Conservation (phyloP, 2,329 filamentous ascomycete genomes). For the Lasiodiplodia citricola region DNA sequence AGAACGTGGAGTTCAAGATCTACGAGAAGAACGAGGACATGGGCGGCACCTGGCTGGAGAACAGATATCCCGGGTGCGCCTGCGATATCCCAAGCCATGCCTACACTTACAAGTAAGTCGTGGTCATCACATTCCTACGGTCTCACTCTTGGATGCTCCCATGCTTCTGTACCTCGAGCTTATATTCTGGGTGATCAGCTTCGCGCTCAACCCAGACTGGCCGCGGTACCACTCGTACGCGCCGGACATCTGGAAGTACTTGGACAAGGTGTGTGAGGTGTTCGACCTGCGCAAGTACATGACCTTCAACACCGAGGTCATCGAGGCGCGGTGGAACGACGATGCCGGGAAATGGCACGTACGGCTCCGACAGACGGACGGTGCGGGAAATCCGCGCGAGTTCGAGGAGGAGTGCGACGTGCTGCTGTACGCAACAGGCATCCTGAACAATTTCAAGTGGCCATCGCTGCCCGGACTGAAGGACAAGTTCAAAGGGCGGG, state of each 20-base stretch:
- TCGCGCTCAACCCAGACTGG: slow-evolving; percentile 55
- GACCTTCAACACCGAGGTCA: slow-evolving; percentile 56
- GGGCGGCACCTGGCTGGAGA: slow-evolving; percentile 54
- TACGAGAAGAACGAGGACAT: slow-evolving; percentile 56
- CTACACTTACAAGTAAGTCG: slow-evolving; percentile 44
- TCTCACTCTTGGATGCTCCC: neutral
- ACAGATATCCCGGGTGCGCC: slow-evolving; percentile 48
- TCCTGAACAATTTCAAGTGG: slow-evolving; percentile 48
- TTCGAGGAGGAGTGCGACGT: slow-evolving; percentile 53
- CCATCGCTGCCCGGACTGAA: slow-evolving; percentile 48
- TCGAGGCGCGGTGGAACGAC: slow-evolving; percentile 56
- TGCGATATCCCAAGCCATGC: slow-evolving; percentile 55
- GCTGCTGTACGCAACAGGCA: slow-evolving; percentile 51
- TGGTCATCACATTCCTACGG: neutral
- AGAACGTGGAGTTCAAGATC: slow-evolving; percentile 54
- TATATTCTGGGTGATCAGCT: slow-evolving; percentile 31
- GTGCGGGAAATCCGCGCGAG: slow-evolving; percentile 41
- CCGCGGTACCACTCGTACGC: slow-evolving; percentile 54
- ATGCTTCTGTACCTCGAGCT: no score
- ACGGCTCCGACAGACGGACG: slow-evolving; percentile 49
- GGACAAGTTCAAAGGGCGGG: slow-evolving; percentile 52
- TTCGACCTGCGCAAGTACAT: slow-evolving; percentile 60
- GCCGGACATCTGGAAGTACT: slow-evolving; percentile 55
- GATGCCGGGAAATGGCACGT: slow-evolving; percentile 57
- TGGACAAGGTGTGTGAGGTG: slow-evolving; percentile 54